Percentiles rank a stretch among this genome's conserved stretches.
Evolutionary conservation across 129 eudicot genomes (phyloP).

Genomic region (Centaurea solstitialis): DNA sequence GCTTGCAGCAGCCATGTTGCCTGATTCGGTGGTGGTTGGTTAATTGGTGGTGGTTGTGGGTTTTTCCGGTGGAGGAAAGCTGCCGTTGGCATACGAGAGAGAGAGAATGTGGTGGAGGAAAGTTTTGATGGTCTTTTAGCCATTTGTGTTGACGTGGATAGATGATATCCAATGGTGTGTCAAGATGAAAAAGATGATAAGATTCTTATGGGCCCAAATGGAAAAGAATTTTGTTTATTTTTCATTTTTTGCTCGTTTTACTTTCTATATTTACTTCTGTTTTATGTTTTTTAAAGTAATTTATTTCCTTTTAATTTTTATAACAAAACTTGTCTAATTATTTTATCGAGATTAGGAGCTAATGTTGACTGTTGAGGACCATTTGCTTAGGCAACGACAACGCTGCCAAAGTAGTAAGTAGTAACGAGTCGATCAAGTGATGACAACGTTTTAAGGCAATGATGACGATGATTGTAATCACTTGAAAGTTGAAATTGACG

Average conservation of each 20-base stretch:
- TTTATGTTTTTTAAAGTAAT: no score
- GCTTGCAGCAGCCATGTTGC: conserved; percentile 54
- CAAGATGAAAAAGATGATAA: conserved; percentile 24
- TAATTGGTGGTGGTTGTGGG: conserved; percentile 18
- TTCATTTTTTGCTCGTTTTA: background rate
- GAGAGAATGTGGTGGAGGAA: background rate
- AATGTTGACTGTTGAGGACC: no score
- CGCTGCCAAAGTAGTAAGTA: no score
- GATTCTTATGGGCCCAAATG: conserved; percentile 18
- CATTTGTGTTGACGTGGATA: conserved; percentile 17
- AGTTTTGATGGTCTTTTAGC: background rate
- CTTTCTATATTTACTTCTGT: no score
- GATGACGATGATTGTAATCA: no score
- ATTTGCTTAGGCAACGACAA: no score
- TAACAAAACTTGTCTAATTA: no score
- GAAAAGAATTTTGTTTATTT: background rate
- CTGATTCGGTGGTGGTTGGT: conserved; percentile 17
- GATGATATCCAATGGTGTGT: conserved; percentile 28
- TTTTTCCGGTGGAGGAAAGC: conserved; percentile 8
- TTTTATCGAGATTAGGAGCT: no score
- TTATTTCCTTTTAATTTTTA: no score
- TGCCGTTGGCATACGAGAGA: background rate
- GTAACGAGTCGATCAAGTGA: no score
- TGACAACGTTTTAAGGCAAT: no score
- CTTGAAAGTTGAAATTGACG: no score